Evolutionary conservation across 768 basidiomycete genomes (phyloP), one percentile per base, ranked within the genome.

Genomic region (Krasilnikovozyma curviuscula): DNA sequence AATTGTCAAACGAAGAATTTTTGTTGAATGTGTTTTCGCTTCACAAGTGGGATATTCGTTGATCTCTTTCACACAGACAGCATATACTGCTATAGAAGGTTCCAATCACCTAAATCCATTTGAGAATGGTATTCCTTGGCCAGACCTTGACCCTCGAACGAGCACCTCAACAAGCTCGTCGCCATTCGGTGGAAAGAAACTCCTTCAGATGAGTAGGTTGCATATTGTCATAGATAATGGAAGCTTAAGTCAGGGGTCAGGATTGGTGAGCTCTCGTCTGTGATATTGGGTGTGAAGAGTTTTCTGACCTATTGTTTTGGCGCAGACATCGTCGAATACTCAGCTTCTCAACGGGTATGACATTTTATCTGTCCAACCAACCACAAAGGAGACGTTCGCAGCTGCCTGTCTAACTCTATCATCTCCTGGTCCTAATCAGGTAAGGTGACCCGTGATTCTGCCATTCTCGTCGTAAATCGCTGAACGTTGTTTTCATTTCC

Each of bases 381-480:
- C 79, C 3, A 82, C 79, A 0, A 68, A 74, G 43, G 58, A 72
- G 1, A 76, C 79, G 3, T 81, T 89, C 61, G 78, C 80, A 0
- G 70, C 74, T 16, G 83, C 83, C 5, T 85, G 83, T 52, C 71
- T 88, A 16, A 80, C 81, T 0, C 79, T 86, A 55, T 78, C 74
- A 27, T 69, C 71, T 28, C 83, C 85, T 4, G 50, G 50, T 0
- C 50, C 50, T 10, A 47, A 27, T 30, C 50, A 52, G 32, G 46
- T 40, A 13, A 7, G 38, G 31, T 16, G 5, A 5, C 33, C 19
- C 16, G 21, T 10, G 4, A n/a, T 7, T 12, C 32, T 31, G 91
- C 93, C 13, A 98, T 97, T 66, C 67, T 98, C 52, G 93, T 98
- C 55, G n/a, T n/a, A n/a, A n/a, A n/a, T n/a, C n/a, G n/a, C n/a